phyloP scores from a whole-genome alignment of 2,329 filamentous ascomycete genomes.

The Cladosporium velox region DNA sequence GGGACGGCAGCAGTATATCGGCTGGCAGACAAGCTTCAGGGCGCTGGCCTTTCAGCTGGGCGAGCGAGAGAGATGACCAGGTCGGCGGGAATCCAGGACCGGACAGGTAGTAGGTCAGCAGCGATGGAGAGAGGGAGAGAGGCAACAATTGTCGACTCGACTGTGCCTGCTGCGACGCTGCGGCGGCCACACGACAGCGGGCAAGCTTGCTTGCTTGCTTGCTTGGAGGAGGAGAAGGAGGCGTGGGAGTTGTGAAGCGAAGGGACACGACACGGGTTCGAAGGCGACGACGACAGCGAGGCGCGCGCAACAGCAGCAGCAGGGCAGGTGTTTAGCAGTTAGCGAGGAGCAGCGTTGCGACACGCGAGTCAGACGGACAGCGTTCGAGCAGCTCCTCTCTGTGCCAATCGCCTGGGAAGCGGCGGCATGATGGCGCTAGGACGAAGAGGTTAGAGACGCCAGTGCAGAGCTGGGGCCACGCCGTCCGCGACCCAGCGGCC shows the following conservation, averaged over 20 bases:
- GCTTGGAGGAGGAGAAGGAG: neutral
- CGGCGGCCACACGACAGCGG: slow-evolving; percentile 5
- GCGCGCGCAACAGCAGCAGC: neutral
- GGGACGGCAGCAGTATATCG: neutral
- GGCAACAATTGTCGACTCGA: neutral
- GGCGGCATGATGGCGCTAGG: neutral
- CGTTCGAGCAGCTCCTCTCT: neutral
- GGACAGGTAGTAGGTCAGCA: neutral
- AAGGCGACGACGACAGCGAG: neutral
- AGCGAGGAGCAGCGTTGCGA: slow-evolving; percentile 5
- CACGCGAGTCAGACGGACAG: slow-evolving; percentile 1
- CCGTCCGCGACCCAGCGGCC: neutral
- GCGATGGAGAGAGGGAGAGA: neutral
- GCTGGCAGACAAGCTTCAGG: slow-evolving; percentile 6
- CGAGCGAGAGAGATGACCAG: slow-evolving; percentile 10
- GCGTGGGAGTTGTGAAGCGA: slow-evolving; percentile 11
- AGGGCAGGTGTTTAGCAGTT: slow-evolving; percentile 3
- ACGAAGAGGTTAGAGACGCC: neutral
- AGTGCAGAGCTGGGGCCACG: neutral
- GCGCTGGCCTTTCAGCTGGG: slow-evolving; percentile 9
- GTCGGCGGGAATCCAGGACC: neutral
- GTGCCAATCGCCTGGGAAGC: slow-evolving; percentile 15
- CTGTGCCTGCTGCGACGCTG: slow-evolving; percentile 1
- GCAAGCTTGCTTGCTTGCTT: neutral
- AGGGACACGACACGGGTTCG: neutral